A percentile compares a stretch with the other conserved stretches of the same genome.
Conservation (phyloP, 768 basidiomycete species). For the Boletus reticuloceps region DNA sequence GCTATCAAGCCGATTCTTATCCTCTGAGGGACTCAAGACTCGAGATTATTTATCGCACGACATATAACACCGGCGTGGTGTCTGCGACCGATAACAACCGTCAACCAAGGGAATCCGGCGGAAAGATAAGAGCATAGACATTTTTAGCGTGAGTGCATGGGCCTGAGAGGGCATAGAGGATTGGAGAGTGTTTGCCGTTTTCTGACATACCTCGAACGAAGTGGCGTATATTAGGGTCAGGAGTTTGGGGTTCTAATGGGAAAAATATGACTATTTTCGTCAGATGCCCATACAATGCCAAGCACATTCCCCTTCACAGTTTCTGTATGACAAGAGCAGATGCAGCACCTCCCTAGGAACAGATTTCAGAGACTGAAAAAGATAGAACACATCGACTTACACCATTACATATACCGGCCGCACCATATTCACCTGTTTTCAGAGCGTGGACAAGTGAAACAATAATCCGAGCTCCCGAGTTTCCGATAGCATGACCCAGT, state of each 20-base stretch:
- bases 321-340: slow-evolving; percentile 89
- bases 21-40: slow-evolving; percentile 2
- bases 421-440: slow-evolving; percentile 90
- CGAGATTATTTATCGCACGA: slow-evolving; percentile 3
- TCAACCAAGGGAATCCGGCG: neutral
- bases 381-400: slow-evolving; percentile 46
- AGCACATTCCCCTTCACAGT: slow-evolving; percentile 46
- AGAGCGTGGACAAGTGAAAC: slow-evolving; percentile 92
- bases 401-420: slow-evolving; percentile 96
- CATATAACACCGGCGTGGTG: neutral
- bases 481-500: slow-evolving; percentile 94
- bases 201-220: slow-evolving; percentile 16
- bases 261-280: slow-evolving; percentile 14
- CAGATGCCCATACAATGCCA: slow-evolving; percentile 14
- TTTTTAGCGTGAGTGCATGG: slow-evolving; percentile 9
- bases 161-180: neutral
- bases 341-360: slow-evolving; percentile 80
- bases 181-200: neutral
- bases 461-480: slow-evolving; percentile 91
- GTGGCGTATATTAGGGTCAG: neutral
- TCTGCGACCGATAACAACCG: slow-evolving; percentile 9
- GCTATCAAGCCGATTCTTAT: slow-evolving; percentile 6
- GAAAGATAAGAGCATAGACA: slow-evolving; percentile 18
- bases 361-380: slow-evolving; percentile 13
- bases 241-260: slow-evolving; percentile 5